Evolutionary conservation across 2,329 filamentous ascomycete species (phyloP), one percentile per base, ranked within the genome.

Genomic region (Pezicula rhizophila): DNA sequence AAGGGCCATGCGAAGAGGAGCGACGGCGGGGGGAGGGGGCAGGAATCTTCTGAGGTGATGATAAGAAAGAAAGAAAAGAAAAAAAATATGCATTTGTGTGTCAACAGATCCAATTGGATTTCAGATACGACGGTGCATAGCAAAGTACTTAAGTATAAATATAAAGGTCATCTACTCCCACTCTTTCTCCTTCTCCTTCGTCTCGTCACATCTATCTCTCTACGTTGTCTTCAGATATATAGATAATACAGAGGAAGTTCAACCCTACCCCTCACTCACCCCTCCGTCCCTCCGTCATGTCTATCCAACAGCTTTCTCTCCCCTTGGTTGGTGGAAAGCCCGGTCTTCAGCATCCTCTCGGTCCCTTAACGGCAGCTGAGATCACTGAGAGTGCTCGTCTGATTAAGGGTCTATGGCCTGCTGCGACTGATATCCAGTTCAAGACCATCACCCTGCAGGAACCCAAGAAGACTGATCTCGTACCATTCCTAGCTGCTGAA

Each of bases 361-460:
- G 78, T 5, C 80, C 81, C 31, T 68, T 85, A 38, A 76, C 71
- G 25, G 71, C 70, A n/a, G 60, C 66, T 18, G 82, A 85, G 62
- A 82, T 85, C 53, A 68, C 68, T 12, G 66, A 71, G 40, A 72
- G 73, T 25, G 69, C 75, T 6, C 57, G 64, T 2, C 65, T 82
- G 28, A 68, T 85, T 52, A 73, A 67, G 49, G 62, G 65, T 42
- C 68, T 72, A 48, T 84, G 80, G 77, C 80, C 80, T 0, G 65
- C 68, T 11, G 70, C 71, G 20, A 76, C 74, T 2, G 70, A 77
- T 26, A 62, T 84, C 39, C 77, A 82, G 45, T 85, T 82, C 72
- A 85, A 84, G 63, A 69, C 70, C 39, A 70, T 85, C 23, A 84
- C 74, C n/a, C 65, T 82, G n/a, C 67, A 72, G 38, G 78, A 82